phyloP scores from a whole-genome alignment of 345 rosid species.

The Melaleuca alternifolia region DNA sequence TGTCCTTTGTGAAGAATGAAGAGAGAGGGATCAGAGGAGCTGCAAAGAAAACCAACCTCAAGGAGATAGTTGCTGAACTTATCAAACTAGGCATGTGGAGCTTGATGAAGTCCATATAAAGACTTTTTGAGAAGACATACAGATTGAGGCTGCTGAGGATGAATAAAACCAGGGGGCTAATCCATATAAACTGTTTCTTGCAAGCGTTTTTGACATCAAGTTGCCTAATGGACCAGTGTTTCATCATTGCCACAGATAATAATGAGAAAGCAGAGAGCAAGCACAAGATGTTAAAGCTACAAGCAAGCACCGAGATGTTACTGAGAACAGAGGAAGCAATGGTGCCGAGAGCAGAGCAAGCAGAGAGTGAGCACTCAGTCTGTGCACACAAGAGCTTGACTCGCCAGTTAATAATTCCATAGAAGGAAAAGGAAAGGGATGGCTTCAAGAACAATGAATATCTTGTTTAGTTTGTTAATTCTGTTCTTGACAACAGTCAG shows the following conservation, averaged over 20 bases:
- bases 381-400: too few species aligned
- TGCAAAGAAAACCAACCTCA: background rate
- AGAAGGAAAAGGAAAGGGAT: too few species aligned
- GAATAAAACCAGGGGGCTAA: background rate
- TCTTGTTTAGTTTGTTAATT: too few species aligned
- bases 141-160: background rate
- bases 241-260: background rate
- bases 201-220: background rate
- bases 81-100: background rate
- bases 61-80: background rate
- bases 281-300: too few species aligned
- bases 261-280: too few species aligned
- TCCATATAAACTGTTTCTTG: background rate
- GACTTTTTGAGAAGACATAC: background rate
- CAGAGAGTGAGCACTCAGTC: too few species aligned
- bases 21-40: background rate
- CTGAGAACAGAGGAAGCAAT: too few species aligned
- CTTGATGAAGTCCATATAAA: background rate
- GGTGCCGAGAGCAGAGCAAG: too few species aligned
- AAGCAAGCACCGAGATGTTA: too few species aligned
- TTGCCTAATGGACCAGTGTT: background rate
- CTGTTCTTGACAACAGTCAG: too few species aligned
- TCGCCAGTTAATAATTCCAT: too few species aligned
- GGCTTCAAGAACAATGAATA: too few species aligned
- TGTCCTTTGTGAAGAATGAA: background rate